phyloP scores from a whole-genome alignment of 805 yeast species.

The Blastobotrys terrestris region DNA sequence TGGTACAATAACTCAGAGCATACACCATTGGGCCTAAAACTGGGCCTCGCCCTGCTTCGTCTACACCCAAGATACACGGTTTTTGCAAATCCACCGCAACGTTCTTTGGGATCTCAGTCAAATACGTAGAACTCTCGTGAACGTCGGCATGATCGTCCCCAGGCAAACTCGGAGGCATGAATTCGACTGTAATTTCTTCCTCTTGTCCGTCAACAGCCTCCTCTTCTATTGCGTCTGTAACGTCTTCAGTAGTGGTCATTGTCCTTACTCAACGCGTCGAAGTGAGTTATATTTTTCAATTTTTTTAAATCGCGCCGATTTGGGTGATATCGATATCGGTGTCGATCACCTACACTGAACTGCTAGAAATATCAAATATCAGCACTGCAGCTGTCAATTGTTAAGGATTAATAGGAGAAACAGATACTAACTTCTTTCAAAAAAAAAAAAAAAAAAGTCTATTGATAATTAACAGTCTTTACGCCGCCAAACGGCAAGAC shows the following conservation, averaged over 20 bases:
- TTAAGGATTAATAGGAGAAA: background rate
- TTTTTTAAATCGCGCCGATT: no score
- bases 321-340: no score
- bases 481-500: conserved; percentile 24
- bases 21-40: conserved; percentile 98
- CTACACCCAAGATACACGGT: conserved; percentile 68
- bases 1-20: conserved; percentile 73
- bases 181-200: conserved; percentile 4
- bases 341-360: no score
- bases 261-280: background rate
- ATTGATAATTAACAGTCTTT: conserved; percentile 20
- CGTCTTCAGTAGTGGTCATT: background rate
- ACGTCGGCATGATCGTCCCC: conserved; percentile 4
- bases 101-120: conserved; percentile 13
- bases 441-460: background rate
- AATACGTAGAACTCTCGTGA: conserved; percentile 20
- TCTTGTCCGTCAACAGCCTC: background rate
- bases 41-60: conserved; percentile 99
- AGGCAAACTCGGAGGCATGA: conserved; percentile 23
- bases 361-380: no score
- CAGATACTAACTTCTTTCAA: background rate
- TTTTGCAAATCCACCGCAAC: conserved; percentile 1
- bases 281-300: background rate
- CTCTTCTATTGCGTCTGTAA: background rate
- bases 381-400: no score